Evolutionary conservation across 106 monocot genomes (phyloP), one percentile per base, ranked within the genome.

Genomic region (Allium sativum): DNA sequence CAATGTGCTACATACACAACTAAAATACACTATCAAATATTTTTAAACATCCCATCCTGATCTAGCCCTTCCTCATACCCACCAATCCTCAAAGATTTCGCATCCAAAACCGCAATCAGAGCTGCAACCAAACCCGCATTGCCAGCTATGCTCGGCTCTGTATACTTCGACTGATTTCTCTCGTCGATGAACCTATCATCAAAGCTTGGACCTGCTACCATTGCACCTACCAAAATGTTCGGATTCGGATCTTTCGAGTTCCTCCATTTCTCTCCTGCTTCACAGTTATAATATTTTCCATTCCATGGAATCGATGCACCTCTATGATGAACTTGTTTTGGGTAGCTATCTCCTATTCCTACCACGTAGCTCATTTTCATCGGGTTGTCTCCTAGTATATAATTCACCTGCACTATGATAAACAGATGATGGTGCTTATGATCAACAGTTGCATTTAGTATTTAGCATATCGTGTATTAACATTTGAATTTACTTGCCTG

Each of bases 311-410:
- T 70, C 9, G 79, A 79, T 19, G 79, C 74, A 12, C 21, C 74
- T 58, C 79, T 53, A 40, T 74, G 79, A 52, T 74, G 74, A 21
- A 79, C 73, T 44, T 72, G 53, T 42, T 64, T 41, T 0, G 79
- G 73, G 47, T 44, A 79, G 4, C 56, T 14, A 1, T 74, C 59
- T 45, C 73, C 73, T 12, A 74, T 64, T 0, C 79, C 73, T 2
- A 79, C 79, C 14, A 79, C 9, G 40, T 79, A 79, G 54, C 79
- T 79, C 64, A 74, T 73, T 48, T 79, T 74, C 69, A 65, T 42
- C 40, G 73, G 79, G 53, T 79, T 73, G 44, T 65, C 46, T 4
- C 73, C 79, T 21, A 79, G 46, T 52, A 70, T 72, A 61, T 79
- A 79, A 12, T 59, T 45, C 19, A 79, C 60, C 74, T 79, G 44